Evolutionary conservation across 2,329 filamentous ascomycete genomes (phyloP), one percentile per base, ranked within the genome.

Genomic region (Trichothecium sympodiale): DNA sequence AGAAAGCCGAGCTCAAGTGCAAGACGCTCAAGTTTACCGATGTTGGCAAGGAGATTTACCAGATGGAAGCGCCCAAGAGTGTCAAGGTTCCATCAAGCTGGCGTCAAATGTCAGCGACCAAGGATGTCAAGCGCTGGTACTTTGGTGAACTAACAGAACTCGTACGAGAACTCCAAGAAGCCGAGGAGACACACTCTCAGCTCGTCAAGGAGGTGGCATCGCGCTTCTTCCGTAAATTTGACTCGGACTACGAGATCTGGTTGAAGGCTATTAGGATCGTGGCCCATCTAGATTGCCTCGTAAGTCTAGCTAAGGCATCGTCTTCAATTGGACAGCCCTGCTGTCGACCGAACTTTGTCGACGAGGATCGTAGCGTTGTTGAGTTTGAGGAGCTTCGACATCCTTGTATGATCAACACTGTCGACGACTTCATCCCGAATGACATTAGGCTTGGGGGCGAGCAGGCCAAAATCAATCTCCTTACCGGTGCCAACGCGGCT

Each of bases 61-160:
- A 98, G 59, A 69, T 98, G 9, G 91, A 98, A 55, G 81, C 85
- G 0, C 89, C 91, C 0, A 94, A 91, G 57, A 63, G 65, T 1
- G 65, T 84, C 51, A 94, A 93, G 57, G 77, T 98, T 3, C 91
- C 91, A 0, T 82, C 82, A 45, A 75, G 67, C 48, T 98, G 91
- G 88, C 80, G 87, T 43, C 89, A 96, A 53, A 95, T 96, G 87
- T 96, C 91, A 4, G 83, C 88, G 1, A 96, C 91, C 0, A 76
- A 82, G 43, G 77, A 80, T 38, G 83, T 93, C 51, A 95, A 94
- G 60, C 81, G 91, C 1, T 98, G 89, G 65, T 98, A 96, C 62
- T 94, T 88, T 46, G 72, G 79, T 1, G 83, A 94, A 50, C 70
- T 96, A 12, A 82, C 83, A 12, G 69, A 73, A 18, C 73, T 95